Percentiles rank a stretch among this genome's conserved stretches.
Evolutionary conservation across 2,329 filamentous ascomycete species (phyloP).

Genomic region (Cladosporium sp.): DNA sequence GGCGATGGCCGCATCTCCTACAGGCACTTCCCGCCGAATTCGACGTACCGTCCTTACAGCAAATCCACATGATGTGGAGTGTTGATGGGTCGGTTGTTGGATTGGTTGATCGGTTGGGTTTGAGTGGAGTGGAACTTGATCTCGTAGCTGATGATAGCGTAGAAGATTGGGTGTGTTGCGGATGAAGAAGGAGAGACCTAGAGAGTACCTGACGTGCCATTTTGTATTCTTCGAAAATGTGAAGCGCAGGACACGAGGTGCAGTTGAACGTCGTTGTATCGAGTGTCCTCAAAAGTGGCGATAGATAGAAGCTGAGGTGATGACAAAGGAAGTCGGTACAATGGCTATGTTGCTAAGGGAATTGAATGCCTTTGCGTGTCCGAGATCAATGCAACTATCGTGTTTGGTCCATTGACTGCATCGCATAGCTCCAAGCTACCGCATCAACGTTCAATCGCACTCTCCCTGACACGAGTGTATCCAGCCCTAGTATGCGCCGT

Average conservation of each 20-base stretch:
- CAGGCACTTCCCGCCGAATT: not conserved
- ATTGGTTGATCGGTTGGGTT: not conserved
- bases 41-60: not conserved
- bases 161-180: not conserved
- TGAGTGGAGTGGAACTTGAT: not conserved
- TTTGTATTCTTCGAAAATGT: not conserved
- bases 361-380: not conserved
- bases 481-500: not conserved
- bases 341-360: not conserved
- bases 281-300: not conserved
- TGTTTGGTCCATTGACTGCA: not conserved
- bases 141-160: not conserved
- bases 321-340: not conserved
- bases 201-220: not conserved
- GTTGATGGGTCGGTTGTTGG: not conserved
- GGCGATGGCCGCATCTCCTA: not conserved
- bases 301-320: not conserved
- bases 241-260: not conserved
- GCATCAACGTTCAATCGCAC: not conserved
- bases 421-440: not conserved
- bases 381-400: too few species aligned
- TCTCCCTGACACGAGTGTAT: not conserved
- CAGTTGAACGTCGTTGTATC: not conserved
- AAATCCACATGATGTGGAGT: not conserved
- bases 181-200: not conserved